phyloP scores from a whole-genome alignment of 23 red algal genomes.

The Gracilaria domingensis region DNA sequence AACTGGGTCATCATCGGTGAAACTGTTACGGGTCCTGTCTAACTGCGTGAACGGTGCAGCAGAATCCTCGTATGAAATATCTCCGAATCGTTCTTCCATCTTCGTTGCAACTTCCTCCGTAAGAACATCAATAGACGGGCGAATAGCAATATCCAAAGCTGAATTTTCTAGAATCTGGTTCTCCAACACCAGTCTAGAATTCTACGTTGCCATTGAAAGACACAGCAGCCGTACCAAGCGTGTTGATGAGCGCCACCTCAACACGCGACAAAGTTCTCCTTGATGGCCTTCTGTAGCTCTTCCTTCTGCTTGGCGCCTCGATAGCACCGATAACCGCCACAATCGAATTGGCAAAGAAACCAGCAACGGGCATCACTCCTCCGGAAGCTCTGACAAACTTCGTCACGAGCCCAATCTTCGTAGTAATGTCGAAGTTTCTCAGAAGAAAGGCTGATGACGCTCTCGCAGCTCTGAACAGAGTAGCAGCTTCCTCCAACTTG shows the following conservation, averaged over 20 bases:
- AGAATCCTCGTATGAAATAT: not conserved
- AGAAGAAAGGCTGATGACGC: not conserved
- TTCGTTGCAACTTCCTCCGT: not conserved
- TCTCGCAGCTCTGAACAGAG: not conserved
- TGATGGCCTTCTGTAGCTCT: not conserved
- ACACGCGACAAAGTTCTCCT: not conserved
- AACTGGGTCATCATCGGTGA: not conserved
- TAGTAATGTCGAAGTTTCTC: not conserved
- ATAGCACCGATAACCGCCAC: not conserved
- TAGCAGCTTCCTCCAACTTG: constrained; percentile 1
- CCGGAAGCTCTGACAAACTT: not conserved
- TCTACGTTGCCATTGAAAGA: constrained; percentile 15
- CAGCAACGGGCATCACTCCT: not conserved
- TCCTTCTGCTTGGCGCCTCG: constrained; percentile 13
- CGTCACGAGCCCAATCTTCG: not conserved
- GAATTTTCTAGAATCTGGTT: not conserved
- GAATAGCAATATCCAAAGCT: not conserved
- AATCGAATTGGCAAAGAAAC: constrained; percentile 15
- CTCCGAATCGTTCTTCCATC: not conserved
- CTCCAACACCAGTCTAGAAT: not conserved
- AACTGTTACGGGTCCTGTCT: not conserved
- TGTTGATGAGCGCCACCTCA: constrained; percentile 5
- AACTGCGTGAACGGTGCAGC: constrained; percentile 19
- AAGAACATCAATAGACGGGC: constrained; percentile 9
- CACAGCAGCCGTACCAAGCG: not conserved